Conservation (phyloP, 208 protist species). For the Leishmania gerbilli region DNA sequence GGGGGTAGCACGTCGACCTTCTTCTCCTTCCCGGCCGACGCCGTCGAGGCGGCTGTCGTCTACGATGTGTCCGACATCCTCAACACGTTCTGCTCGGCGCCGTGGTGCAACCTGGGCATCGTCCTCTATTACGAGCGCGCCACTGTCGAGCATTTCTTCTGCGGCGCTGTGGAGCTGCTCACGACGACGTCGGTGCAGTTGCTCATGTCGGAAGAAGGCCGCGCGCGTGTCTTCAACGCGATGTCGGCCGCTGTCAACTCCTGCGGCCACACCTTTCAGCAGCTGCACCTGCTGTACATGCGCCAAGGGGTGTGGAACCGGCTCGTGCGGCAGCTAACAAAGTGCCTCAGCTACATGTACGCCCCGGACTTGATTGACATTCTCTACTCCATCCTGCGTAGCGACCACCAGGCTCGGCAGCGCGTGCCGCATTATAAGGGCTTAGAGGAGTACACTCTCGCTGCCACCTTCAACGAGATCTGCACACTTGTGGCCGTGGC, state of each 20-base stretch:
- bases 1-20: conserved; percentile 15
- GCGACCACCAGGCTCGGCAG: conserved; percentile 27
- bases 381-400: conserved; percentile 56
- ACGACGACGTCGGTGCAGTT: conserved; percentile 58
- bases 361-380: conserved; percentile 49
- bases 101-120: conserved; percentile 85
- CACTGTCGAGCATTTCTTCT: conserved; percentile 61
- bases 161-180: conserved; percentile 58
- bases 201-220: conserved; percentile 59
- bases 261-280: conserved; percentile 38
- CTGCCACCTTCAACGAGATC: conserved; percentile 65
- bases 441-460: conserved; percentile 33
- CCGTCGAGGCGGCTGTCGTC: conserved; percentile 47
- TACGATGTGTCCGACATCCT: conserved; percentile 77
- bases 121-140: conserved; percentile 71
- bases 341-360: conserved; percentile 66
- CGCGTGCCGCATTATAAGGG: conserved; percentile 32
- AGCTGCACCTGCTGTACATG: conserved; percentile 48
- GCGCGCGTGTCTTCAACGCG: conserved; percentile 56
- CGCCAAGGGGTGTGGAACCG: conserved; percentile 55
- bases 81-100: conserved; percentile 52
- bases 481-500: conserved; percentile 55
- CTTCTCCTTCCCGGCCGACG: conserved; percentile 44
- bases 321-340: conserved; percentile 56
- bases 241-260: conserved; percentile 51